These are phyloP conservation scores for Aspergillus unguis DNA, from an alignment of 2,329 filamentous ascomycete species.

Conservation along the genomic window DNA sequence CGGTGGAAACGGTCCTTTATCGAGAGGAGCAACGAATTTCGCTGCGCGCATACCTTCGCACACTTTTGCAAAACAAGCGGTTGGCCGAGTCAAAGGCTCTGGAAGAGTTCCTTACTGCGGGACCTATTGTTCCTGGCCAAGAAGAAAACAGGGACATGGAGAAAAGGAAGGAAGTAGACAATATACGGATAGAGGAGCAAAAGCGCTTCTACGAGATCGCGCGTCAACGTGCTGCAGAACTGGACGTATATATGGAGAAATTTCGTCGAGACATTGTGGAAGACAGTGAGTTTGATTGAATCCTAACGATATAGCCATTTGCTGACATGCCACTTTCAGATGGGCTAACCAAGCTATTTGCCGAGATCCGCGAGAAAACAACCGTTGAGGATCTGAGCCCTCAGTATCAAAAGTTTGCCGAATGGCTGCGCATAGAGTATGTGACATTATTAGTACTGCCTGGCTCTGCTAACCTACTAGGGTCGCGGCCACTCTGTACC, in stretches of 20 bases:
- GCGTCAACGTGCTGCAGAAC: constrained; percentile 78
- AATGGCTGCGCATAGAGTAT: constrained; percentile 91
- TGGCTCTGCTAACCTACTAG: constrained; percentile 28
- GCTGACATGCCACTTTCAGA: constrained; percentile 46
- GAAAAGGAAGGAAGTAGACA: constrained; percentile 76
- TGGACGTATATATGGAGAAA: constrained; percentile 96
- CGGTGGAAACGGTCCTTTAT: constrained; percentile 59
- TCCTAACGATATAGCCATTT: constrained; percentile 28
- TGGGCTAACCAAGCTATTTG: constrained; percentile 86
- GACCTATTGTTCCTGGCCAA: constrained; percentile 71
- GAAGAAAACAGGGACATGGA: constrained; percentile 81
- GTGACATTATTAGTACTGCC: constrained; percentile 15
- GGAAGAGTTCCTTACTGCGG: constrained; percentile 72
- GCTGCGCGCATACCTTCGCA: constrained; percentile 83
- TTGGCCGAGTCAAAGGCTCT: constrained; percentile 81
- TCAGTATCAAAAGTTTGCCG: constrained; percentile 96
- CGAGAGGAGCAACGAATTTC: constrained; percentile 90
- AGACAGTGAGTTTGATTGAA: constrained; percentile 58
- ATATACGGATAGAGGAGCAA: constrained; percentile 87
- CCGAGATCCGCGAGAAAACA: constrained; percentile 86
- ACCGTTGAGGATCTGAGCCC: constrained; percentile 84
- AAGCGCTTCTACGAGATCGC: constrained; percentile 94
- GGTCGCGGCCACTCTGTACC: constrained; percentile 92
- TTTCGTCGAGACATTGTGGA: constrained; percentile 67
- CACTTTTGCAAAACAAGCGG: constrained; percentile 76